These are phyloP conservation scores for Sugiyamaella americana DNA, from an alignment of 805 yeast genomes.

Conservation along the genomic window DNA sequence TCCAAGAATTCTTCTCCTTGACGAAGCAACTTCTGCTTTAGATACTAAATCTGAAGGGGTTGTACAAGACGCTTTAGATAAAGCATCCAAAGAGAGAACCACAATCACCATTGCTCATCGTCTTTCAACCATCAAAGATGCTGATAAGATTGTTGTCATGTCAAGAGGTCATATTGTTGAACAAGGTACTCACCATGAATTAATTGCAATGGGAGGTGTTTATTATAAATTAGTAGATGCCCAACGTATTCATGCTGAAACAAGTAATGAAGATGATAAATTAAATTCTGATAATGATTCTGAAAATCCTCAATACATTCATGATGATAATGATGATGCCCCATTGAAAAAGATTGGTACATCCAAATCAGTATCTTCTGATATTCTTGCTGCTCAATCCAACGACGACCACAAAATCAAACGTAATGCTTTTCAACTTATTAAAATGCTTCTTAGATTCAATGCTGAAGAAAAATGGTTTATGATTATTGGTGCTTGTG, in stretches of 20 bases:
- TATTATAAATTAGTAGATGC: conserved; percentile 34
- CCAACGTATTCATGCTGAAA: conserved; percentile 25
- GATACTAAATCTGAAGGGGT: conserved; percentile 41
- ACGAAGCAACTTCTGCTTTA: conserved; percentile 53
- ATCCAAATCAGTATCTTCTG: conserved; percentile 18
- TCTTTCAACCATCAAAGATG: conserved; percentile 49
- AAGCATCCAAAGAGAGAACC: conserved; percentile 35
- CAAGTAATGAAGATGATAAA: conserved; percentile 10
- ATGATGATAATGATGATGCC: conserved; percentile 9
- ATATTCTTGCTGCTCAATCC: conserved; percentile 10
- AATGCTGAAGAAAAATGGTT: conserved; percentile 24
- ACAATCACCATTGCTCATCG: conserved; percentile 57
- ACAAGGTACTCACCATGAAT: conserved; percentile 38
- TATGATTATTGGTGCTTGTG: conserved; percentile 24
- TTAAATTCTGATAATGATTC: conserved; percentile 11
- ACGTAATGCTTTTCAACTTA: conserved; percentile 6
- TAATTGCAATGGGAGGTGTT: conserved; percentile 28
- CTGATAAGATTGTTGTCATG: conserved; percentile 50
- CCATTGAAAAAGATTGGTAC: conserved; percentile 13
- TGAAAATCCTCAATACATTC: conserved; percentile 2
- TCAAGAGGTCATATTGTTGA: conserved; percentile 45
- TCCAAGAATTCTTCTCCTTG: conserved; percentile 50
- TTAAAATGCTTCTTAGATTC: conserved; percentile 16
- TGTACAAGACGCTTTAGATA: conserved; percentile 37
- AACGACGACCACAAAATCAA: not conserved